Base-by-base conservation (phyloP, 202 grass and related monocot species). In the Dendrocalamus latiflorus region DNA sequence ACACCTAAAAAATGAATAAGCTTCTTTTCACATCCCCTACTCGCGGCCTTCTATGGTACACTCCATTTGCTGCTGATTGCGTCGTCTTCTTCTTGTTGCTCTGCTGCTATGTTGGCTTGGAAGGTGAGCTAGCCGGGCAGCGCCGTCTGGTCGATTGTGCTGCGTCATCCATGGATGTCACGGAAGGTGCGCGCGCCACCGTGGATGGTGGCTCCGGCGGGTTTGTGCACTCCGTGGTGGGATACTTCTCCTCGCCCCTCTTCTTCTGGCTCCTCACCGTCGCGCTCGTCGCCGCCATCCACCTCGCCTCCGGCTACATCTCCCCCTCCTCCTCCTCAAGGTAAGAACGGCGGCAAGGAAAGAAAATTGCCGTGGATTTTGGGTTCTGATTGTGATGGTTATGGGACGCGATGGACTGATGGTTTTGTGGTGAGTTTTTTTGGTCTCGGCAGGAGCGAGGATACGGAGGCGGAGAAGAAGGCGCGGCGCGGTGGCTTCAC, bases 211-310 rank as follows among this genome's bases (percentile, higher is more conserved):
- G 48, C 9, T 77, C 78, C 2, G 45, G 63, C 1, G 83, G 88
- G 15, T 76, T 90, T 26, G 12, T 86, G 9, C 78, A 69, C 17
- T 25, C 50, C 79, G 67, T 86, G 14, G 73, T 83, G 42, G 41
- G 66, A 22, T 86, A 48, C 59, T 78, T 68, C 38, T 36, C 49
- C 9, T 72, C 88, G 74, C 79, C 73, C 0, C 74, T 90, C 18
- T 72, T 90, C 59, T 90, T 86, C 73, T 90, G 88, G 88, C 34
- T 90, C 9, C 83, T 90, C 83, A 90, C 88, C 73, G 68, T 90
- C 74, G 72, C 37, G 9, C 88, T 90, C 74, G 88, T 90, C 83
- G 88, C 88, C 51, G 79, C 43, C 38, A 90, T 86, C 79, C 88
- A 90, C n/a, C n/a, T n/a, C n/a, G n/a, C n/a, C n/a, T n/a, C n/a